A percentile compares a stretch with the other conserved stretches of the same genome.
These are phyloP conservation scores for Auricularia sp. DNA, from an alignment of 768 basidiomycete species.

Conservation along the genomic window DNA sequence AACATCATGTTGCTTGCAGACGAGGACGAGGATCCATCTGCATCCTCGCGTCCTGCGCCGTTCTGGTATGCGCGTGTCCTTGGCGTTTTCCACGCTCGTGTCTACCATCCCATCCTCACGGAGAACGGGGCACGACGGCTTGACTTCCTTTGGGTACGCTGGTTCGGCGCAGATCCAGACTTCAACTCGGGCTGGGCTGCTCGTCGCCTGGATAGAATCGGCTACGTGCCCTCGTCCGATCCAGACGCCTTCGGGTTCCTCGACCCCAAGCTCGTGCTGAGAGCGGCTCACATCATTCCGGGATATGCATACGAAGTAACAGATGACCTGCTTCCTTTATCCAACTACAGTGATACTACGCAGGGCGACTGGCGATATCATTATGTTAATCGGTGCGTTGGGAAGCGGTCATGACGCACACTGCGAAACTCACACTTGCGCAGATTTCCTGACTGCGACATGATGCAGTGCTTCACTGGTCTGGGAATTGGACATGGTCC, in stretches of 20 bases:
- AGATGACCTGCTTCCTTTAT: constrained; percentile 7
- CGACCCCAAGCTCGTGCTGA: constrained; percentile 31
- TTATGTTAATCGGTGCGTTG: constrained; percentile 27
- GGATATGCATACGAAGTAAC: constrained; percentile 22
- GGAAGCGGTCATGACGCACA: not conserved
- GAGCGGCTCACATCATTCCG: constrained; percentile 33
- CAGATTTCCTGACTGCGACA: not conserved
- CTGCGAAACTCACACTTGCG: not conserved
- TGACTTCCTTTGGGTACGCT: constrained; percentile 33
- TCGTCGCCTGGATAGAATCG: constrained; percentile 26
- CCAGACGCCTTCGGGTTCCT: constrained; percentile 33
- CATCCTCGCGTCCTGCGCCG: constrained; percentile 15
- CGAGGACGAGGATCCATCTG: constrained; percentile 2
- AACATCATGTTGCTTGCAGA: constrained; percentile 26
- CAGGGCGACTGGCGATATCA: constrained; percentile 24
- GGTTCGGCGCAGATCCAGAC: constrained; percentile 23
- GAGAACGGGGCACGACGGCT: constrained; percentile 11
- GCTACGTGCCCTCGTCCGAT: constrained; percentile 25
- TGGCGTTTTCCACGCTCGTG: constrained; percentile 21
- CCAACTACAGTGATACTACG: constrained; percentile 4
- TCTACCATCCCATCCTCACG: constrained; percentile 6
- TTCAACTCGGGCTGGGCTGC: constrained; percentile 19
- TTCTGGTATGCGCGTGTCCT: constrained; percentile 28
- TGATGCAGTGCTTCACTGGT: not conserved
- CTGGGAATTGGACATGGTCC: not conserved